Evolutionary conservation across 306 rosid genomes (phyloP).

Genomic region (Medicago ruthenica): DNA sequence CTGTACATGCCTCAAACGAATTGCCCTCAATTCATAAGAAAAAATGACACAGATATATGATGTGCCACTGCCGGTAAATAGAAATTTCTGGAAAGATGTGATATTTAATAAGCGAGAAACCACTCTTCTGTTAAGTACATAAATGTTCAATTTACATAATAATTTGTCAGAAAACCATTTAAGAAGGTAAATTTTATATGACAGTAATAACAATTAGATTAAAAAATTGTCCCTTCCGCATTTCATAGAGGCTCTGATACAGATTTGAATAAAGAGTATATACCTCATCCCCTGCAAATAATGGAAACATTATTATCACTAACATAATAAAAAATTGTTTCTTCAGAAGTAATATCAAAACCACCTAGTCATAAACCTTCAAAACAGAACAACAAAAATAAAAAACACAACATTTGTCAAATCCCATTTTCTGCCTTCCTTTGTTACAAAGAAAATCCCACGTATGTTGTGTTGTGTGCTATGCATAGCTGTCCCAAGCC

Average conservation of each 20-base stretch:
- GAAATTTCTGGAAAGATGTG: not conserved
- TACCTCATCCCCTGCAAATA: slow-evolving; percentile 97
- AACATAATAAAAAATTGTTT: slow-evolving; percentile 31
- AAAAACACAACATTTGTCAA: slow-evolving; percentile 28
- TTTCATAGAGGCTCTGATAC: slow-evolving; percentile 36
- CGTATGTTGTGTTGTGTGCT: not conserved
- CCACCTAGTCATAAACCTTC: slow-evolving; percentile 5
- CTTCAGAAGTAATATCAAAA: slow-evolving; percentile 24
- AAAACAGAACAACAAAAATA: slow-evolving; percentile 3
- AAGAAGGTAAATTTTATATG: slow-evolving; percentile 22
- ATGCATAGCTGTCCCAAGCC: too few relatives aligned
- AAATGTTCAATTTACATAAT: slow-evolving; percentile 15
- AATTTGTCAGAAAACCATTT: slow-evolving; percentile 19
- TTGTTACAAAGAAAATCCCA: not conserved
- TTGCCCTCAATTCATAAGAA: not conserved
- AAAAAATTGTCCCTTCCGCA: slow-evolving; percentile 32
- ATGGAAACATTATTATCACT: slow-evolving; percentile 41
- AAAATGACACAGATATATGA: not conserved
- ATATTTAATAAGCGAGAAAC: slow-evolving; percentile 18
- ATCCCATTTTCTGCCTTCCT: slow-evolving; percentile 7
- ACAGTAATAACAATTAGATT: slow-evolving; percentile 41
- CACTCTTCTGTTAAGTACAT: not conserved
- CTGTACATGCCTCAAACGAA: not conserved
- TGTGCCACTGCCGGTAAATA: not conserved
- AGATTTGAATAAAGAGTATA: slow-evolving; percentile 43